Evolutionary conservation across 2,329 filamentous ascomycete genomes (phyloP).

Genomic region (Cladosporium sp.): DNA sequence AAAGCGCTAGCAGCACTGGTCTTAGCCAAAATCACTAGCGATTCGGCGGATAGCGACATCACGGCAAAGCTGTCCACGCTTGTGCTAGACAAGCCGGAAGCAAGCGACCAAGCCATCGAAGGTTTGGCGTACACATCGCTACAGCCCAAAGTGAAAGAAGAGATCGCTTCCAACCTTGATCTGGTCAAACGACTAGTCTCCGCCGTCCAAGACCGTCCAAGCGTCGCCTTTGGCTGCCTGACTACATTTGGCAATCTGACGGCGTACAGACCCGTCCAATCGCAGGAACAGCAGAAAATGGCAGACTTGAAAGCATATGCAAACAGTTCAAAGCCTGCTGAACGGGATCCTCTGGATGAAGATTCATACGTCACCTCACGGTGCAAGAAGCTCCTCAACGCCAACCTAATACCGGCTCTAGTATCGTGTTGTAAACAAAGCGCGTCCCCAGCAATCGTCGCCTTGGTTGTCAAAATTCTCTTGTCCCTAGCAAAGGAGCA

Average conservation of each 20-base stretch:
- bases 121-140: constrained; percentile 88
- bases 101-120: constrained; percentile 66
- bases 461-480: constrained; percentile 69
- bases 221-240: constrained; percentile 68
- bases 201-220: constrained; percentile 46
- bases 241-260: constrained; percentile 84
- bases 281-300: constrained; percentile 90
- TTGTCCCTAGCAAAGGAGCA: constrained; percentile 69
- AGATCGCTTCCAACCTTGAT: constrained; percentile 59
- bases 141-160: constrained; percentile 77
- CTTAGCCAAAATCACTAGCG: constrained; percentile 46
- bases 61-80: constrained; percentile 25
- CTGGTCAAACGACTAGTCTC: constrained; percentile 67
- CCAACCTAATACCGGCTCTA: constrained; percentile 69
- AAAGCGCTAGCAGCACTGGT: constrained; percentile 43
- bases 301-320: constrained; percentile 90
- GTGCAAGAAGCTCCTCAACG: constrained; percentile 72
- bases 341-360: constrained; percentile 64
- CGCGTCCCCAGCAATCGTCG: constrained; percentile 59
- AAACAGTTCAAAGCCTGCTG: constrained; percentile 63
- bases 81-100: constrained; percentile 29
- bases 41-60: constrained; percentile 21
- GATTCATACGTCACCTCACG: constrained; percentile 68
- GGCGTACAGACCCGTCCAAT: constrained; percentile 66
- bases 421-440: constrained; percentile 46